These are phyloP conservation scores for Omphalotus guepiniiformis DNA, from an alignment of 768 basidiomycete species.

Conservation along the genomic window DNA sequence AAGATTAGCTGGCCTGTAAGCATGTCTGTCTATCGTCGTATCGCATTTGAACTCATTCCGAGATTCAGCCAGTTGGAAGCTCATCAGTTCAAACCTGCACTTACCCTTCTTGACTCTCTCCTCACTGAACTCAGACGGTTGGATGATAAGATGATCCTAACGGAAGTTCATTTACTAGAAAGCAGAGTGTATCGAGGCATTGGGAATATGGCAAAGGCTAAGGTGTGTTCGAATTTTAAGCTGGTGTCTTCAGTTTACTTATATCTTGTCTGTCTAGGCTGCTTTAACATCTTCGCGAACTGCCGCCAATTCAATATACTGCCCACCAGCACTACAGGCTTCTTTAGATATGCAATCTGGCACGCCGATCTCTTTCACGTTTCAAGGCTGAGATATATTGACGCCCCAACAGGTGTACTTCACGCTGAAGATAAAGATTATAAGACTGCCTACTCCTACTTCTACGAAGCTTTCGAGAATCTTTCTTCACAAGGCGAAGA, in stretches of 20 bases:
- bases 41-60: constrained; percentile 11
- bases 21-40: constrained; percentile 10
- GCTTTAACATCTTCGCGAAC: constrained; percentile 88
- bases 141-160: constrained; percentile 97
- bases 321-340: constrained; percentile 39
- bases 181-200: constrained; percentile 87
- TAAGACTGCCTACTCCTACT: constrained; percentile 95
- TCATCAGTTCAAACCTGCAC: constrained; percentile 70
- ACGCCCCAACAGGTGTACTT: constrained; percentile 51
- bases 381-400: background rate
- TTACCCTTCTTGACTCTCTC: constrained; percentile 80
- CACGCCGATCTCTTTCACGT: background rate
- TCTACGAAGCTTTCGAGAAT: constrained; percentile 95
- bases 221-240: constrained; percentile 41
- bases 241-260: background rate
- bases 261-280: constrained; percentile 49
- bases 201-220: constrained; percentile 86
- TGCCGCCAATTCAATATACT: constrained; percentile 94
- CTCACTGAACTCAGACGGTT: constrained; percentile 87
- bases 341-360: constrained; percentile 49
- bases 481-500: constrained; percentile 74
- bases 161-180: constrained; percentile 94
- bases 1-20: constrained; percentile 72
- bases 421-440: constrained; percentile 99
- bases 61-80: constrained; percentile 66